Evolutionary conservation across 2,329 filamentous ascomycete species (phyloP).

Genomic region (Phialemoniopsis sp.): DNA sequence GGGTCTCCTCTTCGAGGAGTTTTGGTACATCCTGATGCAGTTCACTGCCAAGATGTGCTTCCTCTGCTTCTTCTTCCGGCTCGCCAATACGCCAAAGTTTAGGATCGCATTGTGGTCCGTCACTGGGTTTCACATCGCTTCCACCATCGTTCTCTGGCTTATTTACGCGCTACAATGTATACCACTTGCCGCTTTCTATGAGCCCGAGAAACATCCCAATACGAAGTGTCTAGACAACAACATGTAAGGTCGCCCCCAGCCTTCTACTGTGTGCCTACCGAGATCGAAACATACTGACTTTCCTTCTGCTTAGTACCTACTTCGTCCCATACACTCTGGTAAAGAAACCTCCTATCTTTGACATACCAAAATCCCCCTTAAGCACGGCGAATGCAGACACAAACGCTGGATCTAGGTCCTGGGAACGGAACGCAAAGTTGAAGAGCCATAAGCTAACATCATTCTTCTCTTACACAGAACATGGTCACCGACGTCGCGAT

Average conservation of each 20-base stretch:
- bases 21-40: conserved; percentile 23
- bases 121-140: conserved; percentile 17
- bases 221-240: too few relatives aligned
- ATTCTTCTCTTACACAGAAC: conserved; percentile 2
- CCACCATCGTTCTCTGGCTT: conserved; percentile 20
- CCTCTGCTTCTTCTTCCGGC: conserved; percentile 25
- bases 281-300: too few relatives aligned
- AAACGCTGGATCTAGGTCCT: too few relatives aligned
- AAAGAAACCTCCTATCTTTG: too few relatives aligned
- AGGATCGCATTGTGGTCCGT: conserved; percentile 15
- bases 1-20: conserved; percentile 22
- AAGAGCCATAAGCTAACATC: too few relatives aligned
- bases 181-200: neutral
- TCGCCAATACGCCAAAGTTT: conserved; percentile 17
- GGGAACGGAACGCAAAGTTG: too few relatives aligned
- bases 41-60: conserved; percentile 25
- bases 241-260: too few relatives aligned
- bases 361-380: too few relatives aligned
- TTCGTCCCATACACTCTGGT: too few relatives aligned
- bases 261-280: too few relatives aligned
- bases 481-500: conserved; percentile 15
- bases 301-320: too few relatives aligned
- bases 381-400: too few relatives aligned
- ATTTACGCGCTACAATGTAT: conserved; percentile 20
- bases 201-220: neutral